Conservation (phyloP, 2,329 filamentous ascomycete genomes). For the Cyclaneusma minus region DNA sequence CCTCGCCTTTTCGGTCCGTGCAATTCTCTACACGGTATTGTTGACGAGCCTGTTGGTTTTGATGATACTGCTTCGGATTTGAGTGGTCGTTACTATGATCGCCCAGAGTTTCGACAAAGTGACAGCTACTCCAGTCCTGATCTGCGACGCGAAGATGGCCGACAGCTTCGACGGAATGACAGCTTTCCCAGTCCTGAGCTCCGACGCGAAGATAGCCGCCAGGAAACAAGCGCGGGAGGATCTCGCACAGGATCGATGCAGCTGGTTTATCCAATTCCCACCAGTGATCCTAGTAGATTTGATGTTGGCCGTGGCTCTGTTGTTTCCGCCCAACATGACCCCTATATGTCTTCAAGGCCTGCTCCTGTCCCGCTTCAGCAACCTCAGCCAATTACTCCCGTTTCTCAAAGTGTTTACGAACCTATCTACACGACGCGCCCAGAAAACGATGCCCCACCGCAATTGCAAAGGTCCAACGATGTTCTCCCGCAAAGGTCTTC, state of each 20-base stretch:
- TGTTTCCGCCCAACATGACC: constrained; percentile 25
- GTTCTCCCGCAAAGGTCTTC: constrained; percentile 10
- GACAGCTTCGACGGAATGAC: no score
- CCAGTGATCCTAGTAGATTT: constrained; percentile 46
- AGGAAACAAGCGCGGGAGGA: constrained; percentile 1
- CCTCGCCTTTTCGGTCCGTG: constrained; percentile 41
- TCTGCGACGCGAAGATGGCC: constrained; percentile 5
- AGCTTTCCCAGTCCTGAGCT: constrained; percentile 7
- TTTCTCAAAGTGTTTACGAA: constrained; percentile 54
- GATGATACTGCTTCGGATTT: constrained; percentile 20
- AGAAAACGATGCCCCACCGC: constrained; percentile 15
- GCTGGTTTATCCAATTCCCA: constrained; percentile 50
- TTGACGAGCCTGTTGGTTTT: constrained; percentile 40
- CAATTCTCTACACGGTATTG: constrained; percentile 42
- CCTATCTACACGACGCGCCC: constrained; percentile 14
- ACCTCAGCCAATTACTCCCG: constrained; percentile 62
- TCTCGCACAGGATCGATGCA: constrained; percentile 30
- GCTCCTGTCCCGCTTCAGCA: constrained; percentile 63
- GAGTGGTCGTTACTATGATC: constrained; percentile 1
- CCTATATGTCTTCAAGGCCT: constrained; percentile 30
- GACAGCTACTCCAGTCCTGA: constrained; percentile 6
- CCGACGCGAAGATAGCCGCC: constrained; percentile 12
- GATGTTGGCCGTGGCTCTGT: constrained; percentile 38
- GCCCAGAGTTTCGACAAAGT: neutral
- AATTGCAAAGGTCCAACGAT: constrained; percentile 15